Percentiles rank a stretch among this genome's conserved stretches.
Conservation (phyloP, 257 asterid genomes). For the Forsythia viridissima region DNA sequence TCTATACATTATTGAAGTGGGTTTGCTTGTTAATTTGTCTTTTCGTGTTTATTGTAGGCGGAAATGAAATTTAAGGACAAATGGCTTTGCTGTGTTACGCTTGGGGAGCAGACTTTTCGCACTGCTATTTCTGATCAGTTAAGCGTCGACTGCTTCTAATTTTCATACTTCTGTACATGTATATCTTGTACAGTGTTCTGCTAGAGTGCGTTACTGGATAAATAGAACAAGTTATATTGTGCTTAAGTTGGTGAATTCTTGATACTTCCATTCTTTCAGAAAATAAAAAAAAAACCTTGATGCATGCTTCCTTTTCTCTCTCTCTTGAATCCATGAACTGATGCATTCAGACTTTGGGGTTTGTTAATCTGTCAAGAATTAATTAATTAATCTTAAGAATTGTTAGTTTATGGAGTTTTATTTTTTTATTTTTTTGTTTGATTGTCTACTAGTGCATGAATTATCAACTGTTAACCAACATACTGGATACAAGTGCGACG, state of each 20-base stretch:
- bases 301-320: too few relatives aligned
- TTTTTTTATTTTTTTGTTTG: too few relatives aligned
- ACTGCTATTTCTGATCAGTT: slow-evolving; percentile 82
- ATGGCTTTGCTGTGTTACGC: slow-evolving; percentile 87
- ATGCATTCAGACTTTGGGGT: not conserved
- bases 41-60: slow-evolving; percentile 53
- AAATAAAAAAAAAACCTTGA: too few relatives aligned
- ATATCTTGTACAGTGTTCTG: not conserved
- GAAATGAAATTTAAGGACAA: slow-evolving; percentile 94
- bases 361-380: not conserved
- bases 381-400: not conserved
- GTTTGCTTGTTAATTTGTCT: slow-evolving; percentile 18
- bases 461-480: not conserved
- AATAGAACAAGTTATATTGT: not conserved
- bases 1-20: not conserved
- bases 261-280: not conserved
- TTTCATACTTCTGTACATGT: not conserved
- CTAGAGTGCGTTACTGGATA: not conserved
- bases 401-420: not conserved
- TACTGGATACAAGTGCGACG: not conserved
- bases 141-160: slow-evolving; percentile 21
- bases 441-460: too few relatives aligned
- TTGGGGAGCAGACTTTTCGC: slow-evolving; percentile 93
- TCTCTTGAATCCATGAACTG: too few relatives aligned
- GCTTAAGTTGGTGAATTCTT: not conserved